Evolutionary conservation across 1,284 basidiomycete genomes (phyloP).

Genomic region (Ustilago loliicola): DNA sequence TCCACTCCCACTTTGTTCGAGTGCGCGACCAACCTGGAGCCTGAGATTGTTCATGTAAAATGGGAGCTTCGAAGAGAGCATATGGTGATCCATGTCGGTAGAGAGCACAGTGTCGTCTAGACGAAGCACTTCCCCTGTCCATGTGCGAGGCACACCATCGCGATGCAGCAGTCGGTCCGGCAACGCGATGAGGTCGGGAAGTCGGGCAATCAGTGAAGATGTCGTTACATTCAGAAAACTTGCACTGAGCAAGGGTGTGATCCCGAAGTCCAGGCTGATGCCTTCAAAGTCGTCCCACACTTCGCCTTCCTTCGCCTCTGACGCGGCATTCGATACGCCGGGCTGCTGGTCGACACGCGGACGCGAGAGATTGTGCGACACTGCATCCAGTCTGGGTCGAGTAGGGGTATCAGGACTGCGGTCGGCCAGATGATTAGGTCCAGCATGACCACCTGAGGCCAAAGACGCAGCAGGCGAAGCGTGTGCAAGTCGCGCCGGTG

Average conservation of each 20-base stretch:
- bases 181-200: constrained; percentile 26
- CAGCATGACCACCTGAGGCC: constrained; percentile 10
- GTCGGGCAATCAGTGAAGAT: constrained; percentile 22
- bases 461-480: constrained; percentile 19
- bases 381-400: constrained; percentile 6
- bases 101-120: constrained; percentile 37
- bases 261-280: constrained; percentile 63
- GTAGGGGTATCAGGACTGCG: constrained; percentile 33
- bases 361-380: background rate
- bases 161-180: constrained; percentile 33
- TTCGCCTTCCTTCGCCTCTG: constrained; percentile 1
- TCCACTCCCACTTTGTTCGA: constrained; percentile 4
- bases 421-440: constrained; percentile 2
- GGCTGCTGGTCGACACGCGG: background rate
- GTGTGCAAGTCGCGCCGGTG: constrained; percentile 2
- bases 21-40: constrained; percentile 22
- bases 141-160: constrained; percentile 24
- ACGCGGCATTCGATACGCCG: background rate
- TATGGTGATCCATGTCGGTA: constrained; percentile 33
- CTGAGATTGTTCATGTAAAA: constrained; percentile 33
- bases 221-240: background rate
- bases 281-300: constrained; percentile 52
- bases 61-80: constrained; percentile 21
- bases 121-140: constrained; percentile 32
- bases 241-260: constrained; percentile 41